Conservation (phyloP, 164 flowering plant genomes). For the Kingdonia uniflora region DNA sequence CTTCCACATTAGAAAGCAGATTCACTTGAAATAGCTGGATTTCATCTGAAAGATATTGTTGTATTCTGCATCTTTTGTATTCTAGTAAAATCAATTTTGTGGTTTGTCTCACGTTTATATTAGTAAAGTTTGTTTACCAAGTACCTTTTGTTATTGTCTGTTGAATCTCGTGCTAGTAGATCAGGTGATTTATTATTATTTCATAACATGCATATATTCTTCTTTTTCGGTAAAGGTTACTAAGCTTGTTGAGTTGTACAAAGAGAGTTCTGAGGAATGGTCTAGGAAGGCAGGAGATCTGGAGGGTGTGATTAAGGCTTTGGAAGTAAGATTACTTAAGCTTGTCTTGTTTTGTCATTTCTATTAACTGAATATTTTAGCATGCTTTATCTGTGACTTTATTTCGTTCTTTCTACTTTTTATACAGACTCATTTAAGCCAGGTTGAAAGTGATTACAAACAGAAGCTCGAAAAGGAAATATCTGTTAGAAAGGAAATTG, state of each 20-base stretch:
- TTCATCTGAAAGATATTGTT: too few relatives aligned
- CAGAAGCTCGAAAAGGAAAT: constrained; percentile 67
- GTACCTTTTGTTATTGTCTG: too few relatives aligned
- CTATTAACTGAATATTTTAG: not conserved
- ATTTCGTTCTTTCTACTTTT: not conserved
- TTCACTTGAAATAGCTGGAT: too few relatives aligned
- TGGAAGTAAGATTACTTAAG: constrained; percentile 45
- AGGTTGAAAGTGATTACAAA: constrained; percentile 67
- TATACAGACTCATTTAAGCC: constrained; percentile 56
- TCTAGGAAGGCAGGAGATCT: constrained; percentile 90
- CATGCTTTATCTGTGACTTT: not conserved
- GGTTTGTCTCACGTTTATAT: too few relatives aligned
- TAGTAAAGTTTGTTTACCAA: not conserved
- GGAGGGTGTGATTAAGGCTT: constrained; percentile 93
- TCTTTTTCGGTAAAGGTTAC: constrained; percentile 22
- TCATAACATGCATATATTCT: not conserved
- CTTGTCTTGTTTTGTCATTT: not conserved
- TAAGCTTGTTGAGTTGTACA: constrained; percentile 79
- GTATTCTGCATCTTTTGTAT: too few relatives aligned
- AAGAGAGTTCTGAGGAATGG: constrained; percentile 95
- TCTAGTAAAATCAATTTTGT: too few relatives aligned
- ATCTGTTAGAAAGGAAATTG: constrained; percentile 36
- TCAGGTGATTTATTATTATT: not conserved
- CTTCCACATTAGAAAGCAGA: too few relatives aligned
- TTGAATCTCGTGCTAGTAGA: too few relatives aligned